Percentiles rank a stretch among this genome's conserved stretches.
Evolutionary conservation across 257 asterid species (phyloP).

Genomic region (Henckelia pumila): DNA sequence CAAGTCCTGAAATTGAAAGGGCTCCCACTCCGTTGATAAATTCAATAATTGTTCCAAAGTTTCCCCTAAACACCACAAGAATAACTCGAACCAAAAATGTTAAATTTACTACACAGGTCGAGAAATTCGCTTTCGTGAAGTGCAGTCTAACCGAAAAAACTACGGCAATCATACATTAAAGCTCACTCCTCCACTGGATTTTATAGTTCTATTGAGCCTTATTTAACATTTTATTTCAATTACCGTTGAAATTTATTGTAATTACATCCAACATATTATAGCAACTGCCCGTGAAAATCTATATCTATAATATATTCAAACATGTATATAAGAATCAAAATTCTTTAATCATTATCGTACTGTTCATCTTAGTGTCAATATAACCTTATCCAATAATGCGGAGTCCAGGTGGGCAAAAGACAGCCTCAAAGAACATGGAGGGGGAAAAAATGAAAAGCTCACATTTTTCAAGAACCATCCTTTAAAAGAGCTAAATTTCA

Average conservation of each 20-base stretch:
- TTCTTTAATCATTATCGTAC: not conserved
- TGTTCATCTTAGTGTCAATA: too few relatives aligned
- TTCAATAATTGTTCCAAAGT: not conserved
- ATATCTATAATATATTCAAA: too few relatives aligned
- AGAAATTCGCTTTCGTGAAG: too few relatives aligned
- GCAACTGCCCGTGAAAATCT: not conserved
- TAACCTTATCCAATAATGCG: not conserved
- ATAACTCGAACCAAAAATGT: not conserved
- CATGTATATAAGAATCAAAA: not conserved
- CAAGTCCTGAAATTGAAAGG: conserved; percentile 38
- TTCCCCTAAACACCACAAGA: not conserved
- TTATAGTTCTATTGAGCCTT: too few relatives aligned
- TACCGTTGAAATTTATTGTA: too few relatives aligned
- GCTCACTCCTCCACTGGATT: not conserved
- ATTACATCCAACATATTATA: not conserved
- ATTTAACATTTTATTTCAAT: too few relatives aligned
- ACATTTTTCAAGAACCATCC: too few relatives aligned
- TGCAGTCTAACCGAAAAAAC: too few relatives aligned
- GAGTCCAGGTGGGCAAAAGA: not conserved
- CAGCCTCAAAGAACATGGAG: too few relatives aligned
- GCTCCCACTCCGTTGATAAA: not conserved
- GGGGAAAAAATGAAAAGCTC: too few relatives aligned
- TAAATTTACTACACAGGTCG: not conserved
- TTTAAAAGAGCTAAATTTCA: too few relatives aligned
- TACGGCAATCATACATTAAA: not conserved